These are phyloP conservation scores for Penicillium sp. DNA, from an alignment of 2,329 filamentous ascomycete genomes.

Conservation along the genomic window DNA sequence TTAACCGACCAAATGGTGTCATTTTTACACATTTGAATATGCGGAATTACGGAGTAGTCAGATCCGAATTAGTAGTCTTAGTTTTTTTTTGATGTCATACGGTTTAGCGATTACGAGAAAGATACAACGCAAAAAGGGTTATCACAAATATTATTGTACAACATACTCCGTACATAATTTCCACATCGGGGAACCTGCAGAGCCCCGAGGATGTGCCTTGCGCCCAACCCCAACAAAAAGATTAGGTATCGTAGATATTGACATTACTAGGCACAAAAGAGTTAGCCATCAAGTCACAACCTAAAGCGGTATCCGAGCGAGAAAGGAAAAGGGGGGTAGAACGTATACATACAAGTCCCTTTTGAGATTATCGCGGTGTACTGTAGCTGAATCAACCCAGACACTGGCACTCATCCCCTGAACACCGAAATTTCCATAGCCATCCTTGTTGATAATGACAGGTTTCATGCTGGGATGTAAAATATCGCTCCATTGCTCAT, in stretches of 20 bases:
- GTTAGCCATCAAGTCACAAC: not conserved
- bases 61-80: not conserved
- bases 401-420: slow-evolving; percentile 56
- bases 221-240: not conserved
- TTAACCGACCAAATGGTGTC: not conserved
- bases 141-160: not conserved
- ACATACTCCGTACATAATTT: not conserved
- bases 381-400: slow-evolving; percentile 58
- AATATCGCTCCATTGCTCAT: slow-evolving; percentile 63
- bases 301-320: not conserved
- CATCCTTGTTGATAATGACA: slow-evolving; percentile 58
- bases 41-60: not conserved
- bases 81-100: not conserved
- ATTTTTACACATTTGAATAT: not conserved
- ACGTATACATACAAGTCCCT: slow-evolving; percentile 13
- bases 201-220: not conserved
- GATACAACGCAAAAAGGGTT: not conserved
- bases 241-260: slow-evolving; percentile 15
- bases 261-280: slow-evolving; percentile 1
- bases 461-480: slow-evolving; percentile 53
- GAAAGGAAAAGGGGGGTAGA: too few species aligned
- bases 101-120: not conserved
- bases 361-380: slow-evolving; percentile 1
- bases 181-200: not conserved
- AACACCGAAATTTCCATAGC: slow-evolving; percentile 59